Evolutionary conservation across 148 eudicot genomes (phyloP), one percentile per base, ranked within the genome.

Genomic region (Silene conica): DNA sequence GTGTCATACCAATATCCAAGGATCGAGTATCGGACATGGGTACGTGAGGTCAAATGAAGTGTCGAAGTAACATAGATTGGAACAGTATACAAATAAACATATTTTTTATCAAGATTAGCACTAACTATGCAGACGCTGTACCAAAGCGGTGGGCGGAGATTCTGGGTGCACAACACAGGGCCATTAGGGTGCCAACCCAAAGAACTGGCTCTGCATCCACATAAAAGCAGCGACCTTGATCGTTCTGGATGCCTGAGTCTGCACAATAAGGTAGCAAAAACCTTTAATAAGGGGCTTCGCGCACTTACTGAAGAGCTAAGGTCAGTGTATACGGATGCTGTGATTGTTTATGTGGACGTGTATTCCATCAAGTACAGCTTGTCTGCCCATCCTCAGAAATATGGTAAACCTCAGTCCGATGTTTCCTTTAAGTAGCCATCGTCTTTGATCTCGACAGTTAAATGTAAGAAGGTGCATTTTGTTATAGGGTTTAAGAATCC

Each of bases 131-230:
- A 85, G 87, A 80, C 28, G 20, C 31, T 83, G 18, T 85, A 82
- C 72, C 62, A 62, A 12, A 62, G 74, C 13, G 85, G 89, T 52
- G 89, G 82, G 56, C 67, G 78, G 63, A 83, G 80, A 19, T 83
- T 81, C 16, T 86, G 89, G 89, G 73, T 86, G 20, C 86, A 83
- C 60, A 81, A 83, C 74, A 83, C 89, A 34, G 89, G 89, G 11
- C 89, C 86, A 63, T 69, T 82, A 54, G 86, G 84, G 4, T 86
- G 84, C 34, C 79, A 76, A 3, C 85, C 86, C 41, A 85, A 80
- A 78, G 88, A 83, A 69, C 73, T 81, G 11, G 84, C 83, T 13
- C 46, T 82, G 21, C 76, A 80, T 34, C 78, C 82, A 25, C 85
- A 82, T 58, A 80, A 63, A 3, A 58, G 69, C 70, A 80, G 74